Base-by-base conservation (phyloP, 495 filamentous ascomycete species). In the Aspergillus sclerotioniger region DNA sequence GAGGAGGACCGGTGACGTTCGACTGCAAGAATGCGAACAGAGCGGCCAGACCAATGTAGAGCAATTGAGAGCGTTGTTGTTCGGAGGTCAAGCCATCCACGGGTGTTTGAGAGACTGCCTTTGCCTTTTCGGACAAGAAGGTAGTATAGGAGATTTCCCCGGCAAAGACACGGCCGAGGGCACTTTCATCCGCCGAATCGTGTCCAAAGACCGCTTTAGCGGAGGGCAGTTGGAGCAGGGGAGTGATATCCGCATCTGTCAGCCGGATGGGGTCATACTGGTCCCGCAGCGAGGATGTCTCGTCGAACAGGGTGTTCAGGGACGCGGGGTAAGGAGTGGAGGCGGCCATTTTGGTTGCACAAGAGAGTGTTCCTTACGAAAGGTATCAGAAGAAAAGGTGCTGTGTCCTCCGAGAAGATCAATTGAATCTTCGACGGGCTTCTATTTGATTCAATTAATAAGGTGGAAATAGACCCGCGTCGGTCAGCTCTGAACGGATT, bases 1-100 rank as follows among this genome's bases (percentile, higher is more conserved):
- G 74, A 0, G 86, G 84, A 20, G 92, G 95, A 0, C 94, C 94
- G 13, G 94, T 97, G 51, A 97, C 89, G 69, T 91, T 98, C 0
- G 86, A 86, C 62, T 98, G 94, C 19, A 97, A 70, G 69, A 98
- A 98, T n/a, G 84, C 82, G 64, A 89, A 81, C 19, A 97, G 77
- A 0, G 91, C 86, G 1, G 87, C 86, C 15, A 88, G 73, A 17
- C 84, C 91, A 45, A 94, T 72, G 20, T 80, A 70, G 46, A 87
- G 70, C 31, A 85, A 33, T 49, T 76, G 76, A 7, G 74, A 78
- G 49, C 68, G 66, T 52, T 63, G 68, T 63, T 74, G 69, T 54
- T 70, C 65, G 8, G 55, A 6, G 8, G 67, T 70, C 32, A 70
- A 52, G 17, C 61, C 74, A 45, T 71, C 65, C 46, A 20, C 48